Conservation (phyloP, 148 eudicot genomes). For the Chenopodium album region DNA sequence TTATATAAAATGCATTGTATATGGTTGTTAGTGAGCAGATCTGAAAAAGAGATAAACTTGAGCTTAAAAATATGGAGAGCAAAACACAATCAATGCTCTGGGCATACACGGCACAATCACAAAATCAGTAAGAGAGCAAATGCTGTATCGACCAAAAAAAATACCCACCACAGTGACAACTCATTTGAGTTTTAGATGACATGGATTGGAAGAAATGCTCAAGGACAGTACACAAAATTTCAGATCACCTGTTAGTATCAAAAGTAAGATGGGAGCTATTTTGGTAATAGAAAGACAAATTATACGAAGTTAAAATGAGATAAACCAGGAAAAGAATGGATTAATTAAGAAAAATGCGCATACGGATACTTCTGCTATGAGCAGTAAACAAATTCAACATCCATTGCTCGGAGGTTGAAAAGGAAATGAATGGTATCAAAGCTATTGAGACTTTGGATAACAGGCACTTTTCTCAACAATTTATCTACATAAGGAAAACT, state of each 20-base stretch:
- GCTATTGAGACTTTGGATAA: conserved; percentile 16
- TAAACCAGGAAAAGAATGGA: conserved; percentile 14
- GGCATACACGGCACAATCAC: no score
- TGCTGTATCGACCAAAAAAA: no score
- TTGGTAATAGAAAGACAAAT: neutral
- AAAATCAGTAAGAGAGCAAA: no score
- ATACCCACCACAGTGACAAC: no score
- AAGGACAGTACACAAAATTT: neutral
- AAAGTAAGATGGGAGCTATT: neutral
- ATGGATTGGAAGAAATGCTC: no score
- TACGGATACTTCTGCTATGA: conserved; percentile 20
- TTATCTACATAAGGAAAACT: conserved; percentile 30
- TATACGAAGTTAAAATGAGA: neutral
- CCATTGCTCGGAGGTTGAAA: conserved; percentile 26
- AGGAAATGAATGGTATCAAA: conserved; percentile 20
- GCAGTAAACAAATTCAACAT: conserved; percentile 22
- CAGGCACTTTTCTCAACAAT: conserved; percentile 24
- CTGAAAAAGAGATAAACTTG: no score
- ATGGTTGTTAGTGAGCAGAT: no score
- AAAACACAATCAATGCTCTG: no score
- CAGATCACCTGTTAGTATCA: neutral
- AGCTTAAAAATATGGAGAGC: no score
- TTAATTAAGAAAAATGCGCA: conserved; percentile 15
- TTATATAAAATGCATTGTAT: no score
- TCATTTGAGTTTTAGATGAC: no score